Evolutionary conservation across 2,329 filamentous ascomycete species (phyloP), one percentile per base, ranked within the genome.

Genomic region (Penicillium glabrum): DNA sequence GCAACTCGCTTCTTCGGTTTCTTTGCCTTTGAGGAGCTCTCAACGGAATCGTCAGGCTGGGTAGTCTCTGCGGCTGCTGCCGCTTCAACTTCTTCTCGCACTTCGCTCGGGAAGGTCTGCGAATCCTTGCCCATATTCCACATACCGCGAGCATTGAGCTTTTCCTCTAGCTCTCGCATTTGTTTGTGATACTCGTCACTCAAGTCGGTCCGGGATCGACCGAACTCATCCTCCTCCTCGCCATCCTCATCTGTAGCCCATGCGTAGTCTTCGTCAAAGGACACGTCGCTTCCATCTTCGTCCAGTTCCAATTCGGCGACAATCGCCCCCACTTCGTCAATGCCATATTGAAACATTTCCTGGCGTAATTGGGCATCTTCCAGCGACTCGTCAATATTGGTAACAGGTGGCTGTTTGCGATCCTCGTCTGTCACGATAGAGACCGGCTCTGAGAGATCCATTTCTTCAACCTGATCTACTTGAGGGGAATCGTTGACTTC

Each of bases 301-400:
- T 96, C 91, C 2, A 98, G 75, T 56, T 96, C 86, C 46, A 99
- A 83, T 75, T 98, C 92, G 16, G 95, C 95, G 16, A 99, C 95
- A 3, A 99, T 90, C 37, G 91, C 86, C 4, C 92, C 91, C 56
- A 99, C 88, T 72, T 98, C 93, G 45, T 89, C 88, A 74, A 96
- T 79, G 59, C 90, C 88, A 70, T 98, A 99, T 61, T 90, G 83
- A 8, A 98, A 81, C 93, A 99, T 98, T 68, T 97, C 88, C 56
- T 88, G 85, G 6, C 95, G 87, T 24, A 96, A 75, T 31, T 83
- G 83, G 4, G 91, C 89, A 61, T 97, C 93, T 62, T 96, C 92
- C 13, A 84, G 80, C 0, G 88, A 85, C 66, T 99, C 95, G 51
- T 89, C 83, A 1, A 87, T 82, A 1, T 91, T 89, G 14, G 89